These are phyloP conservation scores for Oryza glumipatula DNA, from an alignment of 176 grass and related monocot genomes.

Conservation along the genomic window DNA sequence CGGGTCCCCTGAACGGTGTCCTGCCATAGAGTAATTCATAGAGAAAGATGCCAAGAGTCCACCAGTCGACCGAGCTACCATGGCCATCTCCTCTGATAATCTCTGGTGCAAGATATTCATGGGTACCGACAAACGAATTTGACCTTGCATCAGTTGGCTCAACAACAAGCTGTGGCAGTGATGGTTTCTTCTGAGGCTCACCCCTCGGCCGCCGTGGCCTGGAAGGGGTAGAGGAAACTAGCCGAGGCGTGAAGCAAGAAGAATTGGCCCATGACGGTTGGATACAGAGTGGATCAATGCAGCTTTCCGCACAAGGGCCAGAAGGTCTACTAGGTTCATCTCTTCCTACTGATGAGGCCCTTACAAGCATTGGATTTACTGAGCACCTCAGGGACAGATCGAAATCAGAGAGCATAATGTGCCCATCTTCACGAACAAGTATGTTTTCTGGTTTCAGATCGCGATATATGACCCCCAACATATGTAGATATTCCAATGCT, in stretches of 20 bases:
- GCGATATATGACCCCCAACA: constrained; percentile 98
- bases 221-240: constrained; percentile 60
- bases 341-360: constrained; percentile 70
- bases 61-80: constrained; percentile 97
- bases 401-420: constrained; percentile 98
- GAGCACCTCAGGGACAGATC: constrained; percentile 97
- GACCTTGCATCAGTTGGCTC: constrained; percentile 87
- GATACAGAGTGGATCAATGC: constrained; percentile 92
- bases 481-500: constrained; percentile 96
- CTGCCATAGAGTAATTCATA: constrained; percentile 83
- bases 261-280: constrained; percentile 80
- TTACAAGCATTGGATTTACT: constrained; percentile 81
- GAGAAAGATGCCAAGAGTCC: constrained; percentile 94
- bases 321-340: constrained; percentile 76
- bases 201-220: constrained; percentile 48
- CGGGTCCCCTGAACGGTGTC: constrained; percentile 82
- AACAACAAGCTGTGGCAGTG: constrained; percentile 86
- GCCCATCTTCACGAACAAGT: constrained; percentile 96
- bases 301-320: constrained; percentile 86
- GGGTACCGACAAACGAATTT: constrained; percentile 95
- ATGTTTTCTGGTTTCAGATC: constrained; percentile 99
- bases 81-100: constrained; percentile 97
- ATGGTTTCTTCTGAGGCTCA: constrained; percentile 57
- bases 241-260: constrained; percentile 91
- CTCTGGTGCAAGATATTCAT: constrained; percentile 94